Conservation (phyloP, 768 basidiomycete species). For the Tubosaeta sp. region DNA sequence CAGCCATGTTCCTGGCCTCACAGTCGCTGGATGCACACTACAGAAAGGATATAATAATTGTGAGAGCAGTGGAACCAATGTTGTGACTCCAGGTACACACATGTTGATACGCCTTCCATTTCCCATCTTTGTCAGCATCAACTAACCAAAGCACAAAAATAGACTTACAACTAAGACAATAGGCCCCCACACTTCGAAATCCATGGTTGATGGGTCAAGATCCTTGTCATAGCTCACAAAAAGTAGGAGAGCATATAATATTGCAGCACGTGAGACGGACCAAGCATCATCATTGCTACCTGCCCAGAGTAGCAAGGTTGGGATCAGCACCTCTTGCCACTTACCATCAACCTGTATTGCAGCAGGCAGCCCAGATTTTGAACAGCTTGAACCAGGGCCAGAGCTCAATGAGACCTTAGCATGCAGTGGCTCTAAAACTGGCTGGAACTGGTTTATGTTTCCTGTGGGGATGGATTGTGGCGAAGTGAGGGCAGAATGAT, state of each 20-base stretch:
- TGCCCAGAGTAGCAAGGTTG: background rate
- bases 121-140: no score
- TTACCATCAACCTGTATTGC: background rate
- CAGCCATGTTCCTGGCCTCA: constrained; percentile 1
- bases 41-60: constrained; percentile 3
- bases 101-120: background rate
- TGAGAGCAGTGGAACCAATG: background rate
- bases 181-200: background rate
- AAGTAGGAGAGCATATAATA: background rate
- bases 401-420: background rate
- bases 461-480: background rate
- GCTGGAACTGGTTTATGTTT: background rate
- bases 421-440: background rate
- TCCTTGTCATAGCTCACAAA: background rate
- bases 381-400: background rate
- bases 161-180: background rate
- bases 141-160: background rate
- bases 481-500: background rate
- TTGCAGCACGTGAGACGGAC: background rate
- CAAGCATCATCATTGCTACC: background rate
- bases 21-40: background rate
- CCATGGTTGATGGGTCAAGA: background rate
- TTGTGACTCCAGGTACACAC: constrained; percentile 5
- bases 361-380: background rate
- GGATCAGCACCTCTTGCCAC: constrained; percentile 1